Percentiles rank a stretch among this genome's conserved stretches.
These are phyloP conservation scores for Solanum ossicruentum DNA, from an alignment of 257 asterid species.

Conservation along the genomic window DNA sequence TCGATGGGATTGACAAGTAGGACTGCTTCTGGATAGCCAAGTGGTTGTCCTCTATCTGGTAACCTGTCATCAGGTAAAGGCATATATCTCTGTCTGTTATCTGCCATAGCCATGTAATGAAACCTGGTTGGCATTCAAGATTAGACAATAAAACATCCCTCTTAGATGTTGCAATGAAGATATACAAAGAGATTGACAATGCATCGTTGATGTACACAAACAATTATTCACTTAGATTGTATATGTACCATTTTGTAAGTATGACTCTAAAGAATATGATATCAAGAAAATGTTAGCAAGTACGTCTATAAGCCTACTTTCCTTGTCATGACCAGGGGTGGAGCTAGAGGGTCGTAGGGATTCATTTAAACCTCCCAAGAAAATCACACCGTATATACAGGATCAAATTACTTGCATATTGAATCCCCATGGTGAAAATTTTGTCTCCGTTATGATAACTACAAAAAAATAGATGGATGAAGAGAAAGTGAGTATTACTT, in stretches of 20 bases:
- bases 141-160: not conserved
- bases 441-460: not conserved
- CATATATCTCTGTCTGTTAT: conserved; percentile 65
- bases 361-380: not conserved
- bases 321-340: not conserved
- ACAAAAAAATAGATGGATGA: not conserved
- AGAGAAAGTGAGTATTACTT: conserved; percentile 23
- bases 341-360: not conserved
- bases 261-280: not conserved
- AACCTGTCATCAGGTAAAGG: conserved; percentile 76
- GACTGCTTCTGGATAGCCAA: conserved; percentile 81
- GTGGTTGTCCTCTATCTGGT: conserved; percentile 45
- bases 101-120: conserved; percentile 71
- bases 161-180: not conserved
- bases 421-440: not conserved
- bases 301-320: not conserved
- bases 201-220: not conserved
- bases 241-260: not conserved
- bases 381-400: not conserved
- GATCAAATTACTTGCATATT: not conserved
- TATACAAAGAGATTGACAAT: not conserved
- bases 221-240: not conserved
- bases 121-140: conserved; percentile 25
- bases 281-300: not conserved
- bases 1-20: conserved; percentile 60